A percentile compares a stretch with the other conserved stretches of the same genome.
Evolutionary conservation across 305 asterid species (phyloP).

Genomic region (Solanum chacoense): DNA sequence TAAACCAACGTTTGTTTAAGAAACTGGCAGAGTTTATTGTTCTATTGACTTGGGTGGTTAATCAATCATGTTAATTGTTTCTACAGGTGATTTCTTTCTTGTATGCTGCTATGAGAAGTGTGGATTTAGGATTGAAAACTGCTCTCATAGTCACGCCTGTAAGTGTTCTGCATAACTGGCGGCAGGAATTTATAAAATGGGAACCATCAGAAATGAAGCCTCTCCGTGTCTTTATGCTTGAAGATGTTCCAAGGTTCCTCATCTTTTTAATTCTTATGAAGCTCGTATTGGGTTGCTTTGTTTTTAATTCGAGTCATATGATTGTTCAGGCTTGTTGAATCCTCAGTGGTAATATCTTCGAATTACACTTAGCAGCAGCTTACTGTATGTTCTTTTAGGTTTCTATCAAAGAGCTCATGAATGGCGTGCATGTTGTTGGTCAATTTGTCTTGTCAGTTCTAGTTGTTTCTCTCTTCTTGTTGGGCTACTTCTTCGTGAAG

Average conservation of each 20-base stretch:
- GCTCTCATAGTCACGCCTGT: slow-evolving; percentile 93
- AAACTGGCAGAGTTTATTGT: not conserved
- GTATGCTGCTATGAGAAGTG: slow-evolving; percentile 85
- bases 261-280: not conserved
- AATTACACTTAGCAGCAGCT: not conserved
- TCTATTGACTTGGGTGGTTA: not conserved
- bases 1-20: not conserved
- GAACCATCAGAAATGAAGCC: slow-evolving; percentile 87
- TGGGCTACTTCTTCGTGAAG: not conserved
- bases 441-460: not conserved
- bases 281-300: not conserved
- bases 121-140: slow-evolving; percentile 73
- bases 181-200: slow-evolving; percentile 86
- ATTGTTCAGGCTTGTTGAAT: not conserved
- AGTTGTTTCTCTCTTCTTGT: not conserved
- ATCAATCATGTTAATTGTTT: slow-evolving; percentile 1
- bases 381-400: not conserved
- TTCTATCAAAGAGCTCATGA: not conserved
- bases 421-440: not conserved
- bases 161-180: slow-evolving; percentile 96
- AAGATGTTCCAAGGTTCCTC: slow-evolving; percentile 82
- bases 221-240: slow-evolving; percentile 82
- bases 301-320: not conserved
- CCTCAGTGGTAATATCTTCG: not conserved
- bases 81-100: slow-evolving; percentile 82